Conservation (phyloP, 768 basidiomycete species). For the Inosperma sp. region DNA sequence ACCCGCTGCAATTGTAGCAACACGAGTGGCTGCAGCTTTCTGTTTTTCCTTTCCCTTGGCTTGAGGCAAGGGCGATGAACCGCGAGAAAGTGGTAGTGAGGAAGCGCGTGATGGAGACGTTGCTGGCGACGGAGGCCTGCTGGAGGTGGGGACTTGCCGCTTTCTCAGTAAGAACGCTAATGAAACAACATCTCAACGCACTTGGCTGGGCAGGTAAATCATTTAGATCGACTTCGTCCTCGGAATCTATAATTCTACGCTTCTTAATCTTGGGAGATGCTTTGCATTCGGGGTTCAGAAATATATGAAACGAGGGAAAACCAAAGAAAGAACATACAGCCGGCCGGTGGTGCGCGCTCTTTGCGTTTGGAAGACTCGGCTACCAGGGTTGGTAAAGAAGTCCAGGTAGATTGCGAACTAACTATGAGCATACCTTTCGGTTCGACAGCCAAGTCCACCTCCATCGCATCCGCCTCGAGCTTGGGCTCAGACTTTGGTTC, state of each 20-base stretch:
- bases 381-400: slow-evolving; percentile 10
- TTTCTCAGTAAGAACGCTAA: neutral
- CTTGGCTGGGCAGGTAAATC: slow-evolving; percentile 5
- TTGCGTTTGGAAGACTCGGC: slow-evolving; percentile 45
- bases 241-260: slow-evolving; percentile 50
- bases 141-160: slow-evolving; percentile 5
- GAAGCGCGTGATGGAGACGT: slow-evolving; percentile 8
- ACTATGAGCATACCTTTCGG: slow-evolving; percentile 19
- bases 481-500: slow-evolving; percentile 21
- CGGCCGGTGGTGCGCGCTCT: slow-evolving; percentile 11
- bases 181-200: neutral
- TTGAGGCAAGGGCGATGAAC: neutral
- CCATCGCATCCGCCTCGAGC: slow-evolving; percentile 26
- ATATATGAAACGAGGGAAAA: neutral
- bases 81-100: neutral
- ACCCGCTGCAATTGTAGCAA: slow-evolving; percentile 5
- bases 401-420: neutral
- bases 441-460: slow-evolving; percentile 25
- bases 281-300: neutral
- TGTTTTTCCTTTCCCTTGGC: slow-evolving; percentile 9
- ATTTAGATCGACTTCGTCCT: slow-evolving; percentile 41
- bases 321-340: slow-evolving; percentile 12
- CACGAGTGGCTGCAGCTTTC: too few species aligned
- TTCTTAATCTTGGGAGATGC: slow-evolving; percentile 43
- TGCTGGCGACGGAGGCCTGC: slow-evolving; percentile 2